Percentiles rank a stretch among this genome's conserved stretches.
These are phyloP conservation scores for Phytophthora sp. DNA, from an alignment of 352 stramenopile species.

Conservation along the genomic window DNA sequence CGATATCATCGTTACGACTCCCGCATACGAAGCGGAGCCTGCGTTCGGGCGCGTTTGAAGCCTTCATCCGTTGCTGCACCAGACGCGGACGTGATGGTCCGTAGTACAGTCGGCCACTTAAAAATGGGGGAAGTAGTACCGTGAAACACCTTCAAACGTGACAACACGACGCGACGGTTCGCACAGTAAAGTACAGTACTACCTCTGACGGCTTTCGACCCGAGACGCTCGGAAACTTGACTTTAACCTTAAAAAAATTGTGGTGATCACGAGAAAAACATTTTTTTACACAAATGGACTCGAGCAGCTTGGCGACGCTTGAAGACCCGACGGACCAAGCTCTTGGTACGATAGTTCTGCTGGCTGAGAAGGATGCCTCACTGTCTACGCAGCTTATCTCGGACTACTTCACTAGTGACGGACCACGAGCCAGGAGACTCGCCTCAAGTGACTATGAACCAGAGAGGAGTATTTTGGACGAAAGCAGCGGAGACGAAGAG, in stretches of 20 bases:
- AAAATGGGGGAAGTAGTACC: constrained; percentile 34
- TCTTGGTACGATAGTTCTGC: constrained; percentile 24
- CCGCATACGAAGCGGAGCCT: constrained; percentile 29
- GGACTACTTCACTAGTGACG: constrained; percentile 40
- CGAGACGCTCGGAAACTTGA: too few relatives aligned
- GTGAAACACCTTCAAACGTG: constrained; percentile 25
- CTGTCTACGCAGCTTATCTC: constrained; percentile 40
- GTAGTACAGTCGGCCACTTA: constrained; percentile 25
- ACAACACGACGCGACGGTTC: constrained; percentile 19
- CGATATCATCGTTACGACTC: neutral
- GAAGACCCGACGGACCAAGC: constrained; percentile 17
- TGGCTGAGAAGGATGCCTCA: constrained; percentile 25
- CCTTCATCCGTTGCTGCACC: constrained; percentile 25
- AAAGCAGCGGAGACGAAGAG: constrained; percentile 29
- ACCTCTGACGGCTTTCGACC: constrained; percentile 30
- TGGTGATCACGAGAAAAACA: neutral
- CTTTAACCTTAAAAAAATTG: neutral
- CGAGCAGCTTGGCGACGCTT: constrained; percentile 8
- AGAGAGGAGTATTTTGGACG: constrained; percentile 21
- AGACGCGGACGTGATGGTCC: constrained; percentile 21
- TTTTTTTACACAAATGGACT: constrained; percentile 10
- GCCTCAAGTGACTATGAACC: neutral
- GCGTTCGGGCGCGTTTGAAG: constrained; percentile 16
- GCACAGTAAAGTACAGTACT: too few relatives aligned
- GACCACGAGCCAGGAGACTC: constrained; percentile 10